Evolutionary conservation across 306 rosid species (phyloP), one percentile per base, ranked within the genome.

Genomic region (Vigna reflexopilosa): DNA sequence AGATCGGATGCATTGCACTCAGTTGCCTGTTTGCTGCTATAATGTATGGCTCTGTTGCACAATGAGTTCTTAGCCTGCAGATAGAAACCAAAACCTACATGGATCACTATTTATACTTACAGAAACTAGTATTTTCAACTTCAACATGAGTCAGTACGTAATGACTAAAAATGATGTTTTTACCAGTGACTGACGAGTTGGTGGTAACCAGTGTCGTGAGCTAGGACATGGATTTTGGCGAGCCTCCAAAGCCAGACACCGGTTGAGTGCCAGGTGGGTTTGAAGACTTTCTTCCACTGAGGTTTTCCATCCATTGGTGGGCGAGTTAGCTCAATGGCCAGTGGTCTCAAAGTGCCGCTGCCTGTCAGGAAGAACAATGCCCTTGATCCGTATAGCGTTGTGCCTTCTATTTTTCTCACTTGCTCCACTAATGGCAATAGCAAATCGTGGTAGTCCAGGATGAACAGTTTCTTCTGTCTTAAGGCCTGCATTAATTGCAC

Each of bases 101-200:
- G 28, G 4, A 26, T 26, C 28, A 26, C 28, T 26, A 26, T 26
- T 6, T 40, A 40, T 40, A 1, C 45, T 8, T 8, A 8, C 0
- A 40, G 11, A 40, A 40, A 9, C 45, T 40, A 40, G 45, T 40
- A 40, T 40, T 40, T 40, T 40, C 2, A 40, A 12, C 45, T 26
- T 26, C 28, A 26, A 26, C 28, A 26, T 2, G 28, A 26, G 28
- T 26, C 28, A 26, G 28, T 26, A 26, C 28, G 28, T 26, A 26
- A 26, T 26, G 28, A 26, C 28, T 26, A 26, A 26, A 26, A 26
- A 26, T 26, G 7, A 34, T 9, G 9, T 62, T 48, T 4, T 6
- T 83, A 94, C 98, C 98, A 94, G 69, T 94, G 98, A 75, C 81
- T 88, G 57, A 92, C 91, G 17, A 94, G 97, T 74, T 94, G 97